Percentiles rank a stretch among this genome's conserved stretches.
phyloP scores from a whole-genome alignment of 2,329 filamentous ascomycete species.

The Cladobotryum protrusum region DNA sequence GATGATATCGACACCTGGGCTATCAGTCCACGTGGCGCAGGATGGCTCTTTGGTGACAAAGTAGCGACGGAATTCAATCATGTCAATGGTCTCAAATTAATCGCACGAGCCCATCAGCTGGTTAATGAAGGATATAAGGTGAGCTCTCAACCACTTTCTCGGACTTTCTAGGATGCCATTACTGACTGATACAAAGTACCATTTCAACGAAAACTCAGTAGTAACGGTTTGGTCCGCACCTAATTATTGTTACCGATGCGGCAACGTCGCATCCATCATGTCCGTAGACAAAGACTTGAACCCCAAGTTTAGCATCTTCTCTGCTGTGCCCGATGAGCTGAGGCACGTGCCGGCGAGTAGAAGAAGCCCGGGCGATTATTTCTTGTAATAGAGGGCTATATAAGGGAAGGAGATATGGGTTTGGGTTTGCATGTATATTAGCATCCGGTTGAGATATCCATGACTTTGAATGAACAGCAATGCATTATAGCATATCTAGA shows the following conservation, averaged over 20 bases:
- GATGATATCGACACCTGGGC: conserved; percentile 97
- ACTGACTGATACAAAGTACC: conserved; percentile 54
- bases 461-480: conserved; percentile 27
- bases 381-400: conserved; percentile 43
- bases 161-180: conserved; percentile 15
- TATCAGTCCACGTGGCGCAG: conserved; percentile 88
- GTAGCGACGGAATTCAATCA: conserved; percentile 97
- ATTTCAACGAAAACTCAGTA: conserved; percentile 90
- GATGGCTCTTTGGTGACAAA: conserved; percentile 95
- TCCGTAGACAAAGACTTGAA: conserved; percentile 78
- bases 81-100: conserved; percentile 92
- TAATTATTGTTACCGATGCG: conserved; percentile 92
- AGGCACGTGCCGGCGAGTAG: conserved; percentile 70
- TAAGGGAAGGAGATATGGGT: conserved; percentile 19
- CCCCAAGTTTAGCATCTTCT: conserved; percentile 89
- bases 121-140: conserved; percentile 99
- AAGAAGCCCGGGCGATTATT: conserved; percentile 63
- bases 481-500: conserved; percentile 5
- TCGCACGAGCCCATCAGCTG: conserved; percentile 93
- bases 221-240: conserved; percentile 98
- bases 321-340: conserved; percentile 79
- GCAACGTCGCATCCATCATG: conserved; percentile 96
- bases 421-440: conserved; percentile 35
- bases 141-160: conserved; percentile 12
- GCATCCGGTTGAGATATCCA: conserved; percentile 38